Evolutionary conservation across 2,329 filamentous ascomycete species (phyloP).

Genomic region (Fusarium humuli): DNA sequence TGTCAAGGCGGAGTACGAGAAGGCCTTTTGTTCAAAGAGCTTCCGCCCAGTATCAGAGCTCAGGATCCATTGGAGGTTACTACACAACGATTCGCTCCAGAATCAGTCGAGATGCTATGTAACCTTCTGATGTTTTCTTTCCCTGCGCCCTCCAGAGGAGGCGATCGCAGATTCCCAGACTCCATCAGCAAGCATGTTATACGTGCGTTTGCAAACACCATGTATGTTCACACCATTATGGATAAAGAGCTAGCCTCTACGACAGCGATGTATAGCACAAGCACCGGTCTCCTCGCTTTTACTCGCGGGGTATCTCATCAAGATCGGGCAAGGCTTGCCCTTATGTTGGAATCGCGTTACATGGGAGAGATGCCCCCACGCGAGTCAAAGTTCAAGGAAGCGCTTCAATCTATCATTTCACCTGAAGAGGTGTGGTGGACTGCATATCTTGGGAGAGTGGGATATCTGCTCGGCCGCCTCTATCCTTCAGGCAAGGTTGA

Average conservation of each 20-base stretch:
- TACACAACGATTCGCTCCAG: slow-evolving; percentile 17
- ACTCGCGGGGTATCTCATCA: slow-evolving; percentile 22
- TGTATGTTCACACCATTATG: slow-evolving; percentile 27
- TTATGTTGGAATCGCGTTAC: slow-evolving; percentile 27
- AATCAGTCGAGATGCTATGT: slow-evolving; percentile 16
- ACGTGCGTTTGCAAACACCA: slow-evolving; percentile 16
- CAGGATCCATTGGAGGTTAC: slow-evolving; percentile 28
- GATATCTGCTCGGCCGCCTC: slow-evolving; percentile 21
- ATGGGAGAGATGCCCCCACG: slow-evolving; percentile 30
- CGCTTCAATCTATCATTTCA: slow-evolving; percentile 14
- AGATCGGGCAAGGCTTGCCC: slow-evolving; percentile 23
- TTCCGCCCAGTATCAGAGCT: slow-evolving; percentile 14
- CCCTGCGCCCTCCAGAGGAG: slow-evolving; percentile 10
- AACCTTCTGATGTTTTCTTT: slow-evolving; percentile 9
- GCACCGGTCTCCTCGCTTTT: slow-evolving; percentile 16
- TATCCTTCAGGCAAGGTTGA: slow-evolving; percentile 20
- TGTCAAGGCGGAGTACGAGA: slow-evolving; percentile 29
- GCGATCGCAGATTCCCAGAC: slow-evolving; percentile 14
- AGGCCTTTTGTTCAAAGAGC: slow-evolving; percentile 23
- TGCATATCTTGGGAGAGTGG: slow-evolving; percentile 22
- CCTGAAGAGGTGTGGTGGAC: slow-evolving; percentile 33
- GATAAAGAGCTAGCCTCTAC: slow-evolving; percentile 30
- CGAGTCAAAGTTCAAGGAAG: slow-evolving; percentile 18
- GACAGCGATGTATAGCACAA: slow-evolving; percentile 26
- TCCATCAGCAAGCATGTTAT: slow-evolving; percentile 15